Evolutionary conservation across 805 yeast genomes (phyloP).

Genomic region (Schizosaccharomyces pombe): DNA sequence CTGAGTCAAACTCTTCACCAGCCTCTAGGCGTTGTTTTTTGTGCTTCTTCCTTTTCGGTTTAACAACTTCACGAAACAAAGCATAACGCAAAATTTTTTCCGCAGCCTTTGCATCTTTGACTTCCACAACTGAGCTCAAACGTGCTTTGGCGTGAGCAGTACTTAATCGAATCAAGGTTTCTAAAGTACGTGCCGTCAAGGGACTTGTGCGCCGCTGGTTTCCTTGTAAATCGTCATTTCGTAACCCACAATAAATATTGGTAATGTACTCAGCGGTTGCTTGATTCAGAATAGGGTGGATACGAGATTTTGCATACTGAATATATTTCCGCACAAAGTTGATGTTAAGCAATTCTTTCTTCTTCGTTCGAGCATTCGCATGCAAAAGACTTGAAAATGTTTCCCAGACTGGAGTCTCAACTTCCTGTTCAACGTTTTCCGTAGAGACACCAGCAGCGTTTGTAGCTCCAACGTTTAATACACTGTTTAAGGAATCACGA

Average conservation of each 20-base stretch:
- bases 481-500: conserved; percentile 41
- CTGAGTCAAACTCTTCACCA: conserved; percentile 12
- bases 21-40: conserved; percentile 17
- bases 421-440: conserved; percentile 16
- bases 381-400: conserved; percentile 63
- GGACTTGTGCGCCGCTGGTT: conserved; percentile 52
- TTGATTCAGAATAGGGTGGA: conserved; percentile 55
- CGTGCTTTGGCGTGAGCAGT: conserved; percentile 96
- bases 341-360: conserved; percentile 38
- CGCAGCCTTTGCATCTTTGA: conserved; percentile 65
- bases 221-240: conserved; percentile 39
- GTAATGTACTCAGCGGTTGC: conserved; percentile 65
- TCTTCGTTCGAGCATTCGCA: conserved; percentile 39
- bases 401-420: conserved; percentile 35
- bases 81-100: conserved; percentile 68
- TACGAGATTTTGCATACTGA: conserved; percentile 78
- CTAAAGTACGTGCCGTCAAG: conserved; percentile 92
- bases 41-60: conserved; percentile 17
- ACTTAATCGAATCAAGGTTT: conserved; percentile 77
- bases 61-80: conserved; percentile 48
- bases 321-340: conserved; percentile 77
- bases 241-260: conserved; percentile 49
- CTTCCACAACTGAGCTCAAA: conserved; percentile 48
- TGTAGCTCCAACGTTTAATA: conserved; percentile 52
- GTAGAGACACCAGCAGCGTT: conserved; percentile 21